These are phyloP conservation scores for Trichoderma brevicompactum DNA, from an alignment of 2,329 filamentous ascomycete genomes.

Conservation along the genomic window DNA sequence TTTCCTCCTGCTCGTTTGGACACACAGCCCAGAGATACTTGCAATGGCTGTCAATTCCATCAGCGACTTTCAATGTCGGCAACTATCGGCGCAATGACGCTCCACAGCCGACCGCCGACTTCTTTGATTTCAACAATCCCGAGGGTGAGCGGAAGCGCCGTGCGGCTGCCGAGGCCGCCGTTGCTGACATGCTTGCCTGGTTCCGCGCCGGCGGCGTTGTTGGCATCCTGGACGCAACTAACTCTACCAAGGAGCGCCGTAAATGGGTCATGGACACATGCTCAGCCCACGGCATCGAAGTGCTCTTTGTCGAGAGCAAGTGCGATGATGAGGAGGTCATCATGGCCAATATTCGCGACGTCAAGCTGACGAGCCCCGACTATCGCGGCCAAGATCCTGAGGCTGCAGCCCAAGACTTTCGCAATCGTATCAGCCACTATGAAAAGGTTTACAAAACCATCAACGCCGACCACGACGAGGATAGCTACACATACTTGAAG, in stretches of 20 bases:
- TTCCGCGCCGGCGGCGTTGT: conserved; percentile 82
- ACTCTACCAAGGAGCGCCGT: conserved; percentile 87
- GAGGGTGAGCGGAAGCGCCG: conserved; percentile 89
- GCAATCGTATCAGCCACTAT: conserved; percentile 93
- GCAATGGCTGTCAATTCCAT: conserved; percentile 92
- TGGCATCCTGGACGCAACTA: conserved; percentile 94
- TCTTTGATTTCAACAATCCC: conserved; percentile 89
- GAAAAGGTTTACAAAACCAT: conserved; percentile 96
- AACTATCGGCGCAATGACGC: conserved; percentile 90
- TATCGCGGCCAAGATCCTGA: conserved; percentile 95
- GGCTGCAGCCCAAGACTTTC: conserved; percentile 85
- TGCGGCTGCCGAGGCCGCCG: conserved; percentile 87
- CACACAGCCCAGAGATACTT: conserved; percentile 85
- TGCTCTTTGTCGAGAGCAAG: conserved; percentile 94
- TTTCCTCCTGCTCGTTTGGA: conserved; percentile 10
- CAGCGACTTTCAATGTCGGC: conserved; percentile 96
- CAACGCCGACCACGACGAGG: conserved; percentile 78
- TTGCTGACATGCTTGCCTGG: conserved; percentile 94
- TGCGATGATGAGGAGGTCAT: conserved; percentile 96
- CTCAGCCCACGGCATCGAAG: conserved; percentile 76
- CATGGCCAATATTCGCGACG: conserved; percentile 97
- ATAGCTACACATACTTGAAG: conserved; percentile 90
- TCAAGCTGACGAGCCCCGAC: conserved; percentile 95
- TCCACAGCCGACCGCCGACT: conserved; percentile 88
- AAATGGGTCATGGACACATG: conserved; percentile 90